Evolutionary conservation across 306 rosid species (phyloP).

Genomic region (Cucurbita moschata): DNA sequence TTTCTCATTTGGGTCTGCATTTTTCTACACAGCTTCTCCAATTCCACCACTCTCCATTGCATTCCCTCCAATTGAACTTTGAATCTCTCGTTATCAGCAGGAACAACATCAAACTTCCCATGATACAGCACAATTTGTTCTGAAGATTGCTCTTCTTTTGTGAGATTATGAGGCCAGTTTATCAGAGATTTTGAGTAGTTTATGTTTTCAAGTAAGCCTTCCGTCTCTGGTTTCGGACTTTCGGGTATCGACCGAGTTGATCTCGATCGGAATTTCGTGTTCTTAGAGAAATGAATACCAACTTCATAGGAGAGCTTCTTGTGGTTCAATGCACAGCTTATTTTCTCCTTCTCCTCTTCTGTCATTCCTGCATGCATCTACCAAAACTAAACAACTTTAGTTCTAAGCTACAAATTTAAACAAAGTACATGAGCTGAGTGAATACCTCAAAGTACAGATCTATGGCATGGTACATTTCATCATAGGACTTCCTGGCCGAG

Average conservation of each 20-base stretch:
- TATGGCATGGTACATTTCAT: conserved; percentile 62
- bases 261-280: conserved; percentile 52
- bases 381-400: conserved; percentile 7
- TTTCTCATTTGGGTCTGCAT: conserved; percentile 73
- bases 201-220: conserved; percentile 27
- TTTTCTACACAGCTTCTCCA: conserved; percentile 73
- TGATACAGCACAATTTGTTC: conserved; percentile 61
- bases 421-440: neutral
- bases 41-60: conserved; percentile 76
- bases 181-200: conserved; percentile 20
- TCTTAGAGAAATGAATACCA: conserved; percentile 43
- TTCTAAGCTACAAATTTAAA: neutral
- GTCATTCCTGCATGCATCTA: conserved; percentile 67
- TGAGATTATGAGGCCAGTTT: conserved; percentile 28
- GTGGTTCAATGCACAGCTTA: conserved; percentile 48
- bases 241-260: conserved; percentile 33
- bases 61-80: conserved; percentile 72
- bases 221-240: conserved; percentile 46
- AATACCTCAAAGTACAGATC: conserved; percentile 73
- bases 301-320: conserved; percentile 67
- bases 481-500: conserved; percentile 66
- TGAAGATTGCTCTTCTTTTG: conserved; percentile 19
- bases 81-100: conserved; percentile 45
- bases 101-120: conserved; percentile 33
- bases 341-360: conserved; percentile 57